phyloP scores from a whole-genome alignment of 2,329 filamentous ascomycete genomes.

The Rutstroemia sp. region DNA sequence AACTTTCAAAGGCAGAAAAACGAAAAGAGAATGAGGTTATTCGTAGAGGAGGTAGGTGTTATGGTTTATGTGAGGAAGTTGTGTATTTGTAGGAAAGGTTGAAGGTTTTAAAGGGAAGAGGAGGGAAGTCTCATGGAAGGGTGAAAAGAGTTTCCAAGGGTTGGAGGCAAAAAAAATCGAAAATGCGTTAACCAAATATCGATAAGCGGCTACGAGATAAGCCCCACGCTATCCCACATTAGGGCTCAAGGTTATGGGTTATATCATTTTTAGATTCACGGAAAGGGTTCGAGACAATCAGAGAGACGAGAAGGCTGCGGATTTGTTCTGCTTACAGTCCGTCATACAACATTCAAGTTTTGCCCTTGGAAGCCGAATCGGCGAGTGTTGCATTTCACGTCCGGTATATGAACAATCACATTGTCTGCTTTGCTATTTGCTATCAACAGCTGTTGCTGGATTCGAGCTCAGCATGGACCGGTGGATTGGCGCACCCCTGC shows the following conservation, averaged over 20 bases:
- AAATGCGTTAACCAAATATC: not conserved
- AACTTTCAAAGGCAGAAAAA: not conserved
- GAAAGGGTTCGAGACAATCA: too few relatives aligned
- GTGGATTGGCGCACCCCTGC: too few relatives aligned
- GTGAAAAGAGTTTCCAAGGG: not conserved
- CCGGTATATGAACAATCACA: too few relatives aligned
- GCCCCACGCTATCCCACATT: not conserved
- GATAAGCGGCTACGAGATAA: not conserved
- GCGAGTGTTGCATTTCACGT: too few relatives aligned
- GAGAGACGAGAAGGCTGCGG: too few relatives aligned
- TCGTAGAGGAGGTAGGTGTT: not conserved
- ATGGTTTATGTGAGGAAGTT: not conserved
- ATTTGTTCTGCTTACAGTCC: too few relatives aligned
- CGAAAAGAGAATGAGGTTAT: not conserved
- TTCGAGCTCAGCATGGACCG: too few relatives aligned
- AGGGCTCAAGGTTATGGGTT: not conserved
- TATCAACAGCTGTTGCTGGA: too few relatives aligned
- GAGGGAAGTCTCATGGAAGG: not conserved
- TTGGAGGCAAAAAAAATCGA: not conserved
- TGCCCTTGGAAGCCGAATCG: too few relatives aligned
- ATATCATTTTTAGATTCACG: too few relatives aligned
- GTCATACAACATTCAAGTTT: too few relatives aligned
- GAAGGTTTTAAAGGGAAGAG: not conserved
- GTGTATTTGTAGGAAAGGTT: not conserved
- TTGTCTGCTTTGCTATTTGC: too few relatives aligned